These are phyloP conservation scores for Phytophthora brassicae DNA, from an alignment of 352 stramenopile genomes.

Conservation along the genomic window DNA sequence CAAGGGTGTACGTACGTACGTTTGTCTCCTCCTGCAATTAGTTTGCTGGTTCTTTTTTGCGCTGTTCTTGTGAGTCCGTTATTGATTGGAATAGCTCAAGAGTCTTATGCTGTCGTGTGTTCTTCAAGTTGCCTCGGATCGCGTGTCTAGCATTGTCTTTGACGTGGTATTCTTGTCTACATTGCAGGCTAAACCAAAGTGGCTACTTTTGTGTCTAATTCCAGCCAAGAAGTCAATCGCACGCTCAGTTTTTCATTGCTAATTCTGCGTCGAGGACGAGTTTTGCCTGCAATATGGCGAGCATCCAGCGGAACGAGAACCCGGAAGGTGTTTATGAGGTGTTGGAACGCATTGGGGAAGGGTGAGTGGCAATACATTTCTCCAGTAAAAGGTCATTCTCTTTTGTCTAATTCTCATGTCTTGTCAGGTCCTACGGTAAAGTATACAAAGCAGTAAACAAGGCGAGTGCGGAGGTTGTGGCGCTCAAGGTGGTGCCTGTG, in stretches of 20 bases:
- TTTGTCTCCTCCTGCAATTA: conserved; percentile 19
- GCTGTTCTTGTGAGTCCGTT: conserved; percentile 22
- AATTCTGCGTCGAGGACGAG: conserved; percentile 16
- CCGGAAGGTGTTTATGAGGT: conserved; percentile 76
- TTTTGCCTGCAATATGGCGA: conserved; percentile 42
- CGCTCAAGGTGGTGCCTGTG: conserved; percentile 85
- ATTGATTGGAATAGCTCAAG: conserved; percentile 26
- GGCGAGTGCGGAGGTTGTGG: conserved; percentile 60
- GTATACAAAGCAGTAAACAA: conserved; percentile 82
- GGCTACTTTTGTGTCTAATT: conserved; percentile 19
- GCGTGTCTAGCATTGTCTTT: background rate
- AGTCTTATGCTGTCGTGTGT: conserved; percentile 13
- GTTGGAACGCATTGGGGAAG: conserved; percentile 78
- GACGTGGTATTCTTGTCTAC: conserved; percentile 28
- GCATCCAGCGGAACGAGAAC: conserved; percentile 66
- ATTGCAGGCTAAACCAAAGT: background rate
- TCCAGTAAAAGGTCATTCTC: conserved; percentile 3
- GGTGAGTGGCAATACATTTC: conserved; percentile 26
- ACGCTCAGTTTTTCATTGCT: conserved; percentile 14
- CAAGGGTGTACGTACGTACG: conserved; percentile 28
- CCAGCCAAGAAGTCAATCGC: conserved; percentile 7
- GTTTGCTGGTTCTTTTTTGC: background rate
- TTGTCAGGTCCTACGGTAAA: conserved; percentile 74
- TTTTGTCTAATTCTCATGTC: background rate
- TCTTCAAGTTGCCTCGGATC: conserved; percentile 17